Evolutionary conservation across 2,329 filamentous ascomycete genomes (phyloP), one percentile per base, ranked within the genome.

Genomic region (Exophiala spinifera): DNA sequence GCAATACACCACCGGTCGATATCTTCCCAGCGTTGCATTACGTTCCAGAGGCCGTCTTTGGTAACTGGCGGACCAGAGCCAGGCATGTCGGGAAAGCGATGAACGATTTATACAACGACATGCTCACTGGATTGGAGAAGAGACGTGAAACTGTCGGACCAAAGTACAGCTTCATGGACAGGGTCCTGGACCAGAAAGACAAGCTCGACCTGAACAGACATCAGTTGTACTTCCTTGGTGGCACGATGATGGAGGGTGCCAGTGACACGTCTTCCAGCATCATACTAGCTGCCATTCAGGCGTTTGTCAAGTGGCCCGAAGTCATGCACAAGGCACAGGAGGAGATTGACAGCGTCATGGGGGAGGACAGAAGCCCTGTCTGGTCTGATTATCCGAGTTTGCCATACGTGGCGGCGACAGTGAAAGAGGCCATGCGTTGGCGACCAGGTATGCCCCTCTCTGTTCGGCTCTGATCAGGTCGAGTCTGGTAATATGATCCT

Each of bases 1-100:
- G 76, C 0, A 72, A 70, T 6, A 79, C 74, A 1, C 76, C 77
- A 0, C 77, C 77, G 0, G 72, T 79, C 0, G 77, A 79, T 46
- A 66, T 74, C 34, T 76, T 74, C 49, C 74, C 76, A 0, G 66
- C 72, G 19, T 61, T 79, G 8, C 70, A 76, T 39, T 68, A 60
- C 3, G 56, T 79, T 8, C 77, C 77, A 0, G 65, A 77, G 50
- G 49, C 52, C 0, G 39, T 76, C 2, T 70, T 74, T 44, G 67
- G 68, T 1, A 71, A 73, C 54, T 78, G 72, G 66, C 62, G 65
- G 3, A 62, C 63, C 11, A 67, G 73, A 4, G 68, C 72, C 0
- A 63, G 63, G 13, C 53, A 64, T n/a, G 70, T 76, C 2, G 65
- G 69, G 11, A 60, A 70, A 10, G 66, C 69, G 43, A 77, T 77